Evolutionary conservation across 2,329 filamentous ascomycete genomes (phyloP).

Genomic region (Epicoccum nigrum): DNA sequence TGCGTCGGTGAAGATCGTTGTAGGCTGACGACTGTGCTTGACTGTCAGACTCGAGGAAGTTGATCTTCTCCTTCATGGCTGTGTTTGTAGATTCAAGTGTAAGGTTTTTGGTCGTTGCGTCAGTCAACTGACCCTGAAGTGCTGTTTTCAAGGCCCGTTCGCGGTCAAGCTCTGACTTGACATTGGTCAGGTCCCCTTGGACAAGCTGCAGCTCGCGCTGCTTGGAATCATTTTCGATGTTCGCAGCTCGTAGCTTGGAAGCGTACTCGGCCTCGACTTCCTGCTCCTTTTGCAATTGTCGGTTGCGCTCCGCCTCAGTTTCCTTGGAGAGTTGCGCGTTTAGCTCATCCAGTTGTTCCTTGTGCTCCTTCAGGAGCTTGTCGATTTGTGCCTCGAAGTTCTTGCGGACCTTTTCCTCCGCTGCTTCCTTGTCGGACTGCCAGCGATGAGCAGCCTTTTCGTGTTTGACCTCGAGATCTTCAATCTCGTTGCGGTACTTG

Average conservation of each 20-base stretch:
- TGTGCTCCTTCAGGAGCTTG: constrained; percentile 64
- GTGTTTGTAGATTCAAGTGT: constrained; percentile 76
- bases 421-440: constrained; percentile 56
- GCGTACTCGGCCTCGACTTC: constrained; percentile 64
- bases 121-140: constrained; percentile 60
- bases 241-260: constrained; percentile 63
- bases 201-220: constrained; percentile 59
- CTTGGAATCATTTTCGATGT: constrained; percentile 63
- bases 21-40: constrained; percentile 89
- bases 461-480: constrained; percentile 61
- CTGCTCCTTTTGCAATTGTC: constrained; percentile 66
- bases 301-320: constrained; percentile 68
- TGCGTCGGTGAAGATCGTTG: constrained; percentile 76
- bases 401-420: constrained; percentile 51
- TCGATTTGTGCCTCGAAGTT: constrained; percentile 62
- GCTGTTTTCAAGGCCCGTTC: constrained; percentile 67
- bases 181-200: constrained; percentile 58
- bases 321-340: constrained; percentile 68
- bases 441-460: constrained; percentile 63
- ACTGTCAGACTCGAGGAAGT: constrained; percentile 87
- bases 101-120: constrained; percentile 48
- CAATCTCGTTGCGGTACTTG: constrained; percentile 62
- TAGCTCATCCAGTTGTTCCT: constrained; percentile 70
- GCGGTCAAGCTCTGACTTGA: constrained; percentile 51
- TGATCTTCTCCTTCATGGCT: constrained; percentile 79